These are phyloP conservation scores for Macrotyloma uniflorum DNA, from an alignment of 306 rosid species.

Conservation along the genomic window DNA sequence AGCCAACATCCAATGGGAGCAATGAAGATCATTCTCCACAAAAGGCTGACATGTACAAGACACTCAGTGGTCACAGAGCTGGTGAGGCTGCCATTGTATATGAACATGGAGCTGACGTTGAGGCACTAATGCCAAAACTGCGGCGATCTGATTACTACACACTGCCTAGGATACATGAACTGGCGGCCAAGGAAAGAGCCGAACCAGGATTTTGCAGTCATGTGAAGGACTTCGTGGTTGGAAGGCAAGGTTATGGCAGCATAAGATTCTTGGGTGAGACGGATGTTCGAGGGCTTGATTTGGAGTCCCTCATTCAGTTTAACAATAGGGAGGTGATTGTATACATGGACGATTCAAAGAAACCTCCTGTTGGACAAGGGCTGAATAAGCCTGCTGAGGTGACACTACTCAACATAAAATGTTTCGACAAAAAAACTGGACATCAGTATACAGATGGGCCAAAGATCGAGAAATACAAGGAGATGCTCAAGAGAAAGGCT, in stretches of 20 bases:
- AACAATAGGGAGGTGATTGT: constrained; percentile 95
- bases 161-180: constrained; percentile 84
- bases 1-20: constrained; percentile 61
- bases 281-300: constrained; percentile 88
- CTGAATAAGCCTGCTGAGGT: constrained; percentile 98
- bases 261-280: constrained; percentile 92
- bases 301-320: constrained; percentile 84
- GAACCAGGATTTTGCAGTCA: constrained; percentile 90
- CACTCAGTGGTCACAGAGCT: constrained; percentile 91
- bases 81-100: constrained; percentile 98
- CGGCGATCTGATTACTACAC: constrained; percentile 89
- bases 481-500: constrained; percentile 89
- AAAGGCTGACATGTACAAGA: constrained; percentile 69
- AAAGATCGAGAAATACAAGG: constrained; percentile 77
- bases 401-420: constrained; percentile 85
- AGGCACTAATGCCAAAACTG: constrained; percentile 97
- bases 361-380: constrained; percentile 97
- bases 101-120: constrained; percentile 96
- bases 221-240: constrained; percentile 88
- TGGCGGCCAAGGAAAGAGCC: constrained; percentile 97
- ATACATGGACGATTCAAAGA: constrained; percentile 87
- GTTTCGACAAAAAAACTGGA: constrained; percentile 80
- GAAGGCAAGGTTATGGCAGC: constrained; percentile 90
- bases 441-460: constrained; percentile 77
- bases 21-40: constrained; percentile 65